Evolutionary conservation across 768 basidiomycete species (phyloP), one percentile per base, ranked within the genome.

Genomic region (Amylocystis lapponica): DNA sequence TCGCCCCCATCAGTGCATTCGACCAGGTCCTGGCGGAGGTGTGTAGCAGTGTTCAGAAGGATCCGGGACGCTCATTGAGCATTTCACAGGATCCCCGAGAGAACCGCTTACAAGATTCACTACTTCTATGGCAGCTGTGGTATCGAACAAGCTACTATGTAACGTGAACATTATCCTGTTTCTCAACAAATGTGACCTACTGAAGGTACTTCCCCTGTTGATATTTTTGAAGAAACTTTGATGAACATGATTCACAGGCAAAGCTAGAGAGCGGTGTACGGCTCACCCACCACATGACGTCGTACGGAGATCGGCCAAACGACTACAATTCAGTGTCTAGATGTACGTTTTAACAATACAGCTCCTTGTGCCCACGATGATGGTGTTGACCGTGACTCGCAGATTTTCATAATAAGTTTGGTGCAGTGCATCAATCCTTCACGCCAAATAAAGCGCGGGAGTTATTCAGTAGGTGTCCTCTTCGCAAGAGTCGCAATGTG

Each of bases 1-100:
- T 92, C 45, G 88, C 85, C 27, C 88, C 88, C 25, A 88, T 92
- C 36, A 90, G 88, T 29, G 84, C 83, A 20, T 91, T 91, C 53
- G 88, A 90, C 67, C 87, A 90, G 65, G 79, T 85, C 31, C 71
- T 90, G 45, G 69, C 76, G 21, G 88, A 90, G 75, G 86, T 86
- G 46, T 47, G 64, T 54, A 34, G 27, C 14, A 29, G n/a, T 19
- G 5, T 7, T 29, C 34, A 51, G n/a, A 11, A 19, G 6, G 16
- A 7, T 25, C 30, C 8, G 32, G 1, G 2, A 5, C 13, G 36
- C 6, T 2, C 17, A 45, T 16, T 38, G 29, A 46, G 27, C 41
- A 12, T 23, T 43, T 21, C 43, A 13, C 54, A 90, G 86, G 88
- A 89, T 57, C 66, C 75, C 10, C 67, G 66, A 37, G 79, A 86